A percentile compares a stretch with the other conserved stretches of the same genome.
These are phyloP conservation scores for Salvia hispanica DNA, from an alignment of 257 asterid genomes.

Conservation along the genomic window DNA sequence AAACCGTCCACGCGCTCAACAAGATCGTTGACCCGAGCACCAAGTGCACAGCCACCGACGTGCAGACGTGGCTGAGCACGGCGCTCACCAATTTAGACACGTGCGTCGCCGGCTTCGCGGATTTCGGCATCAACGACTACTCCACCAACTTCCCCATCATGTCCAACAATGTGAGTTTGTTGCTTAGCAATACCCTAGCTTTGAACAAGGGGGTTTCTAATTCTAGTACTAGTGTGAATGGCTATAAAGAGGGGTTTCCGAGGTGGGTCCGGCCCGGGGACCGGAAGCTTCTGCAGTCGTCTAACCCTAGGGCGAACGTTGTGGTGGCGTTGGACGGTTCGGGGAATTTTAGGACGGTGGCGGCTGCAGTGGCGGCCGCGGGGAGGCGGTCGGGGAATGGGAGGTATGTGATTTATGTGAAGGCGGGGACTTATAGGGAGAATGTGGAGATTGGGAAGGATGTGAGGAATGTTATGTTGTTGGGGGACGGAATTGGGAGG, in stretches of 20 bases:
- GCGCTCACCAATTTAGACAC: slow-evolving; percentile 77
- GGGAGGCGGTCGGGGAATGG: slow-evolving; percentile 45
- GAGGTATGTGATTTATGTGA: slow-evolving; percentile 69
- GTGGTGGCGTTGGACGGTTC: slow-evolving; percentile 83
- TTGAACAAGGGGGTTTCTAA: slow-evolving; percentile 43
- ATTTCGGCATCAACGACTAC: slow-evolving; percentile 48
- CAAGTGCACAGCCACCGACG: slow-evolving; percentile 45
- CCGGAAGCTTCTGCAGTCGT: slow-evolving; percentile 58
- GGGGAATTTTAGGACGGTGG: slow-evolving; percentile 58
- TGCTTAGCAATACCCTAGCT: slow-evolving; percentile 65
- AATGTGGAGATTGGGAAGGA: slow-evolving; percentile 60
- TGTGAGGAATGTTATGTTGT: slow-evolving; percentile 64
- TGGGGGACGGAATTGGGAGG: slow-evolving; percentile 88
- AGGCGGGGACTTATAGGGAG: slow-evolving; percentile 73
- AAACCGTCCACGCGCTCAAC: slow-evolving; percentile 48
- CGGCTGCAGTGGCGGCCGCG: slow-evolving; percentile 56
- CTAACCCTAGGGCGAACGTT: slow-evolving; percentile 38
- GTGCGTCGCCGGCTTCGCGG: slow-evolving; percentile 59
- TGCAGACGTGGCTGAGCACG: slow-evolving; percentile 82
- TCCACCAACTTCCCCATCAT: slow-evolving; percentile 36
- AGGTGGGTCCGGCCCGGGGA: slow-evolving; percentile 64
- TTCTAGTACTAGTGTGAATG: neutral
- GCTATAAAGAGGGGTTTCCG: slow-evolving; percentile 54
- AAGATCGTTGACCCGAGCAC: slow-evolving; percentile 47
- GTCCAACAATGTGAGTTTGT: slow-evolving; percentile 56